A percentile compares a stretch with the other conserved stretches of the same genome.
phyloP scores from a whole-genome alignment of 805 yeast species.

The Maudiozyma turicensis region DNA sequence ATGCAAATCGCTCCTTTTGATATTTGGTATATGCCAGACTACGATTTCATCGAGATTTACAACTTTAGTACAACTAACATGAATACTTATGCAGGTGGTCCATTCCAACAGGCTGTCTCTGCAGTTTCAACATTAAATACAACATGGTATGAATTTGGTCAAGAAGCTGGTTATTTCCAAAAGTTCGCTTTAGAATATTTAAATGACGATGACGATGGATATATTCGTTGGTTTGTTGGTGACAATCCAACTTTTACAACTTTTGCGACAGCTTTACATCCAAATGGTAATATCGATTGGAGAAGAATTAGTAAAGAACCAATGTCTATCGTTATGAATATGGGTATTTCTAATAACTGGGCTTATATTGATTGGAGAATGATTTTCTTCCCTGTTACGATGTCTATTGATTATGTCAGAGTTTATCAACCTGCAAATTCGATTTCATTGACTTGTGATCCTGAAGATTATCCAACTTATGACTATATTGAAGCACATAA shows the following conservation, averaged over 20 bases:
- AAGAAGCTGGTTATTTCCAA: conserved; percentile 47
- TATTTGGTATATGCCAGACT: conserved; percentile 90
- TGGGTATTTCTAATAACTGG: conserved; percentile 91
- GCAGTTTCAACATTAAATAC: conserved; percentile 70
- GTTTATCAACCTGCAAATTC: conserved; percentile 75
- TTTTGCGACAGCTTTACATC: conserved; percentile 66
- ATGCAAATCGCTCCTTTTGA: conserved; percentile 89
- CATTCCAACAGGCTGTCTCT: conserved; percentile 86
- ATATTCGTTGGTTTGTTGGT: conserved; percentile 82
- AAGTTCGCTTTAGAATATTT: conserved; percentile 68
- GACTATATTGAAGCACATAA: conserved; percentile 69
- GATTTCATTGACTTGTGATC: conserved; percentile 71
- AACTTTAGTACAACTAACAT: conserved; percentile 61
- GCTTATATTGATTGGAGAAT: conserved; percentile 86
- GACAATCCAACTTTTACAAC: conserved; percentile 66
- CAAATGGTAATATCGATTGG: conserved; percentile 84
- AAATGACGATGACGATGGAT: conserved; percentile 62
- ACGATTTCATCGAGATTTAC: conserved; percentile 63
- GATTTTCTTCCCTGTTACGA: conserved; percentile 63
- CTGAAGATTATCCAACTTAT: conserved; percentile 71
- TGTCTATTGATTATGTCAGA: conserved; percentile 80
- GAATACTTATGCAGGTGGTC: conserved; percentile 90
- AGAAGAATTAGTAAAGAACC: conserved; percentile 83
- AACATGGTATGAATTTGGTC: conserved; percentile 71
- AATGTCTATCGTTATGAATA: conserved; percentile 77